Evolutionary conservation across 768 basidiomycete genomes (phyloP), one percentile per base, ranked within the genome.

Genomic region (Tulasnella sp.): DNA sequence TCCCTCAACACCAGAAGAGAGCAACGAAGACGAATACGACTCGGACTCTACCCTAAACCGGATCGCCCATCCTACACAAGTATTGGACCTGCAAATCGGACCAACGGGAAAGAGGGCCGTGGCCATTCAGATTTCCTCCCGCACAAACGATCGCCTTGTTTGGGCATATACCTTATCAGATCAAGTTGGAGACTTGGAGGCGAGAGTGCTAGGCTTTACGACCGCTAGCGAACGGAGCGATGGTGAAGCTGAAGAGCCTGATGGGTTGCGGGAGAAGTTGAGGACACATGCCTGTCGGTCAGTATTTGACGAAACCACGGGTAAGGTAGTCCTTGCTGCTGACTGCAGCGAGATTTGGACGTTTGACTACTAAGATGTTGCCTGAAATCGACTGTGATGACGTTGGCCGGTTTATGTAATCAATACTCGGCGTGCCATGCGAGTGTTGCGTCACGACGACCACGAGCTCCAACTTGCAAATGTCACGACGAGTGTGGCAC

Each of bases 281-380:
- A 23, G 39, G 27, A 41, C 25, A 6, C 53, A 55, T 41, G 53
- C 53, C 25, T 55, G 53, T n/a, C 53, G 53, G 2, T n/a, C 31
- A n/a, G 29, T 41, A 9, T 43, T 55, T 29, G 53, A 55, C 29
- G 53, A 55, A 27, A 25, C 35, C 17, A 42, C 37, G 8, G 53
- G 53, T 15, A 41, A 42, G 32, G 40, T 43, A 29, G 53, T 55
- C 23, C 39, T 55, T 23, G 53, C 25, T 6, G 53, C 53, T n/a
- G 53, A 55, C 34, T 55, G 53, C 23, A 29, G 43, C 21, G 29
- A 42, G 15, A 21, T 55, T 17, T 7, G 41, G 27, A 34, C 29
- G 27, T 55, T 55, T 27, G 25, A 55, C 15, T 55, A 55, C 31
- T 55, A 55, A n/a, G n/a, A n/a, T n/a, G n/a, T n/a, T n/a, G n/a